Conservation (phyloP, 192 early-diverging fungal species). For the Backusella australiensis region DNA sequence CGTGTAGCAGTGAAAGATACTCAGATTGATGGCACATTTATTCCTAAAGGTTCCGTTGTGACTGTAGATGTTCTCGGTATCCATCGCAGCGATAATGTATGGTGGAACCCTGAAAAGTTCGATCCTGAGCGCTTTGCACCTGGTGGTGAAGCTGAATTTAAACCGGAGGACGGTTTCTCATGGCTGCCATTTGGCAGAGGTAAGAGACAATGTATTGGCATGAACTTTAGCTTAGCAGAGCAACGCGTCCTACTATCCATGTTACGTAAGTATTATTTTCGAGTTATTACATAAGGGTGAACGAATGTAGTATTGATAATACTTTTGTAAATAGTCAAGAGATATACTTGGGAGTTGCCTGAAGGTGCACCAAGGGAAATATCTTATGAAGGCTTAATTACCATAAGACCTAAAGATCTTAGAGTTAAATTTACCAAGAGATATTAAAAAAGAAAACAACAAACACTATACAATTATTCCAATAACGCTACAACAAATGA, state of each 20-base stretch:
- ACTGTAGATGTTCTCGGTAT: constrained; percentile 13
- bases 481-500: background rate
- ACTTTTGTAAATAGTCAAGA: background rate
- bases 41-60: constrained; percentile 26
- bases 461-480: background rate
- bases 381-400: background rate
- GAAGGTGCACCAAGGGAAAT: constrained; percentile 13
- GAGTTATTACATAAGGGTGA: background rate
- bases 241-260: constrained; percentile 54
- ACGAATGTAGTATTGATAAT: background rate
- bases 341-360: constrained; percentile 14
- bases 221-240: constrained; percentile 61
- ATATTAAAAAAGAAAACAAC: background rate
- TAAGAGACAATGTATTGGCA: constrained; percentile 56
- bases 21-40: constrained; percentile 12
- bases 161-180: background rate
- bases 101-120: constrained; percentile 42
- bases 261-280: constrained; percentile 32
- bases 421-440: background rate
- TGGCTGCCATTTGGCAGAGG: constrained; percentile 63
- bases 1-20: constrained; percentile 25
- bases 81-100: constrained; percentile 25
- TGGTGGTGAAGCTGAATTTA: constrained; percentile 7
- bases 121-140: constrained; percentile 47
- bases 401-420: background rate